phyloP scores from a whole-genome alignment of 106 monocot genomes.

The Acorus gramineus region DNA sequence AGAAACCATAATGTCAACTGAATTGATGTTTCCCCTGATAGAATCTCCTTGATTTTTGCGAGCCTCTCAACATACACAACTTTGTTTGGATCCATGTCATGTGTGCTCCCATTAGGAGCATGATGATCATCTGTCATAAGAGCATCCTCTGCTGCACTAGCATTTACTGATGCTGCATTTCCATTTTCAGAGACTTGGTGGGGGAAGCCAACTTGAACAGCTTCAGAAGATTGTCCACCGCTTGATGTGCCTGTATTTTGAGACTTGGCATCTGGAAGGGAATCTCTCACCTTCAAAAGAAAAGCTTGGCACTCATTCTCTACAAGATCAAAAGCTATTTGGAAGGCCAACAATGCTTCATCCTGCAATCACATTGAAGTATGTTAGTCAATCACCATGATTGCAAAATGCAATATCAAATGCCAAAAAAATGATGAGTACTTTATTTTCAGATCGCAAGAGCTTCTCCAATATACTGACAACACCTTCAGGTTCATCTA shows the following conservation, averaged over 20 bases:
- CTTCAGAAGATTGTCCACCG: slow-evolving; percentile 4
- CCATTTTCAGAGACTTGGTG: slow-evolving; percentile 21
- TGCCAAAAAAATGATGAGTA: slow-evolving; percentile 15
- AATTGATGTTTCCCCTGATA: slow-evolving; percentile 87
- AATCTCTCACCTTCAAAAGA: slow-evolving; percentile 56
- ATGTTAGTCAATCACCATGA: not conserved
- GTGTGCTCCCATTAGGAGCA: slow-evolving; percentile 25
- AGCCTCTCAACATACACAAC: slow-evolving; percentile 47
- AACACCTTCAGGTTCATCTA: slow-evolving; percentile 75
- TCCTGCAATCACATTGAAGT: slow-evolving; percentile 42
- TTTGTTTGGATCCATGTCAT: slow-evolving; percentile 37
- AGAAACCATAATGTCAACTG: slow-evolving; percentile 87
- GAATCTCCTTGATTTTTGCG: slow-evolving; percentile 71
- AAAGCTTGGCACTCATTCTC: slow-evolving; percentile 99
- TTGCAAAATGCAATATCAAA: not conserved
- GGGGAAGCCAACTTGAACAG: slow-evolving; percentile 10
- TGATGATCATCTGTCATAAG: slow-evolving; percentile 27
- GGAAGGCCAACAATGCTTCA: slow-evolving; percentile 84
- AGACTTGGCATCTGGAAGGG: slow-evolving; percentile 22
- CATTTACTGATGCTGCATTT: slow-evolving; percentile 6
- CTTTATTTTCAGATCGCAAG: slow-evolving; percentile 58
- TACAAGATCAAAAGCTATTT: slow-evolving; percentile 94
- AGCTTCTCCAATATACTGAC: slow-evolving; percentile 79
- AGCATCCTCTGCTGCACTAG: slow-evolving; percentile 28
- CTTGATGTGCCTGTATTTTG: slow-evolving; percentile 11